Percentiles rank a stretch among this genome's conserved stretches.
phyloP scores from a whole-genome alignment of 495 filamentous ascomycete genomes.

The Neurospora sp. region DNA sequence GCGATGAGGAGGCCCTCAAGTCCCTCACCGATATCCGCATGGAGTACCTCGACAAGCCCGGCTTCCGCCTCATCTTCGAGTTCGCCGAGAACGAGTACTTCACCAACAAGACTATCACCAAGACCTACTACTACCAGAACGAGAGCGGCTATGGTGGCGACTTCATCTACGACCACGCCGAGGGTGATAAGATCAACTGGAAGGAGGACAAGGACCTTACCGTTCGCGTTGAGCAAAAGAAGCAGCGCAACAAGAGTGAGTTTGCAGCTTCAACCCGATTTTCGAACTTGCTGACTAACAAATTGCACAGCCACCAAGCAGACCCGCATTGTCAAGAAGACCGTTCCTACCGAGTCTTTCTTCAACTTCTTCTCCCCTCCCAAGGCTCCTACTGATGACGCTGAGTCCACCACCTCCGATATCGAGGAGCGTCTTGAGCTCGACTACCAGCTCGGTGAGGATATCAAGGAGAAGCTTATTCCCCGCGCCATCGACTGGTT shows the following conservation, averaged over 20 bases:
- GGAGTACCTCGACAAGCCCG: conserved; percentile 97
- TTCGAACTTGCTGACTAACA: conserved; percentile 17
- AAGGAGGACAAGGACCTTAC: conserved; percentile 88
- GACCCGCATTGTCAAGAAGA: conserved; percentile 97
- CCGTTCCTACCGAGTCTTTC: conserved; percentile 95
- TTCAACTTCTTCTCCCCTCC: conserved; percentile 99
- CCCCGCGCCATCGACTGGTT: conserved; percentile 99
- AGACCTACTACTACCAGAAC: conserved; percentile 99
- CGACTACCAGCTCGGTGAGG: conserved; percentile 97
- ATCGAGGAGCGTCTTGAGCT: conserved; percentile 97
- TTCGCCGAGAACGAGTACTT: conserved; percentile 94
- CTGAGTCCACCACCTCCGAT: conserved; percentile 73
- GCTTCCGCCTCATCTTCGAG: conserved; percentile 96
- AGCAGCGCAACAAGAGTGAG: conserved; percentile 99
- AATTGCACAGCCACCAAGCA: conserved; percentile 79
- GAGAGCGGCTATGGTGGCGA: conserved; percentile 97
- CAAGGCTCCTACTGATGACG: conserved; percentile 66
- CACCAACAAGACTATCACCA: conserved; percentile 91
- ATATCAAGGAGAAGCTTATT: conserved; percentile 99
- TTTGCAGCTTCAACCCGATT: not conserved
- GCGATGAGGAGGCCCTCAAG: conserved; percentile 88
- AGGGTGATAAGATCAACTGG: conserved; percentile 97
- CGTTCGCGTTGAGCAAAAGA: conserved; percentile 92
- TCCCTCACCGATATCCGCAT: conserved; percentile 90
- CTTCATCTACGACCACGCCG: conserved; percentile 99